Base-by-base conservation (phyloP, 2,329 filamentous ascomycete species). In the Talaromyces funiculosus region DNA sequence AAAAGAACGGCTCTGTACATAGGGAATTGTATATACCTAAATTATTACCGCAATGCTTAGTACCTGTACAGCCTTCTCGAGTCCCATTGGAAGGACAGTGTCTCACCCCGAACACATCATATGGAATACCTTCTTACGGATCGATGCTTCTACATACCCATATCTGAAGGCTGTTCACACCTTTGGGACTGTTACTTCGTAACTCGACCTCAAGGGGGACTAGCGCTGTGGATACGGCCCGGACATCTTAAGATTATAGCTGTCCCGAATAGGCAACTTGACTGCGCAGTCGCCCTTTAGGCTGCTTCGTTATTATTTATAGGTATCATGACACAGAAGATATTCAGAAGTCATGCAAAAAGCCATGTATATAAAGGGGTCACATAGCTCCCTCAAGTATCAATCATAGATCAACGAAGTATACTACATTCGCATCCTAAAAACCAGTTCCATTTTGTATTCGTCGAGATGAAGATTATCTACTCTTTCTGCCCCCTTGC, bases 221-320 rank as follows among this genome's bases (percentile, higher is more conserved):
- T 57, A 57, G 37, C 53, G 38, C 22, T 18, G 55, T 55, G 33
- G 53, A 42, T 37, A 37, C 24, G 12, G 14, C 18, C 1, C 12
- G 26, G 18, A 38, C 12, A 54, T 26, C 38, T 59, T 40, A 43
- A 18, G 53, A 37, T 9, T 20, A 53, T 33, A 40, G 12, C 59
- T 54, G n/a, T n/a, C n/a, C n/a, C 59, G 31, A 59, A 54, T 53
- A 59, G 38, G 53, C 7, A 53, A 26, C 42, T 18, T 3, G 24
- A 45, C 22, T 33, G 49, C 40, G 7, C 35, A 56, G 22, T n/a
- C n/a, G 31, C 6, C 24, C 31, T 35, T 38, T 38, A 57, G 37
- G 37, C 53, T 57, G 16, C 53, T 33, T 57, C 53, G 4, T 57
- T 57, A 14, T 22, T 20, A 2, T 26, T 16, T 26, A n/a, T n/a